Evolutionary conservation across 2,329 filamentous ascomycete genomes (phyloP).

Genomic region (Cadophora malorum): DNA sequence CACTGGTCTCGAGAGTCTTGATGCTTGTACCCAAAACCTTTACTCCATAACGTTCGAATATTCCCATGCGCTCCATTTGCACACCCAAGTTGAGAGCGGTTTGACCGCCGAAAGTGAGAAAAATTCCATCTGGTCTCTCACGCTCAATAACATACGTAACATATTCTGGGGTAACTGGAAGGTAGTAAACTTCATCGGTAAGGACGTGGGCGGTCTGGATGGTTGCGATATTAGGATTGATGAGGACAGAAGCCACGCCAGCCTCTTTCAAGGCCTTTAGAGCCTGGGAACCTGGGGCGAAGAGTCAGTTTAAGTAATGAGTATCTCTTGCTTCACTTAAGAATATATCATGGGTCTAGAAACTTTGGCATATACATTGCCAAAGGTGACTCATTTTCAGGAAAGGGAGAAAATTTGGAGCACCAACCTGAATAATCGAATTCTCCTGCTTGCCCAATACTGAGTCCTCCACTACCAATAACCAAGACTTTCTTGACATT

Average conservation of each 20-base stretch:
- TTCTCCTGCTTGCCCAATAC: constrained; percentile 97
- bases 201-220: constrained; percentile 97
- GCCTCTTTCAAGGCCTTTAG: constrained; percentile 97
- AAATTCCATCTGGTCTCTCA: constrained; percentile 94
- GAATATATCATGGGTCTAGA: not conserved
- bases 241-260: constrained; percentile 86
- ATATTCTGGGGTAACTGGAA: constrained; percentile 97
- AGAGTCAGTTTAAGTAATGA: constrained; percentile 32
- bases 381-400: constrained; percentile 38
- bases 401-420: constrained; percentile 17
- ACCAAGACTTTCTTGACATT: constrained; percentile 97
- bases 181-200: constrained; percentile 97
- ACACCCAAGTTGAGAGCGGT: constrained; percentile 97
- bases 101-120: constrained; percentile 96
- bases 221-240: constrained; percentile 98
- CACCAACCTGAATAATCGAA: constrained; percentile 92
- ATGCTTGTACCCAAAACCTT: constrained; percentile 96
- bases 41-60: constrained; percentile 94
- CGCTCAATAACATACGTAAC: constrained; percentile 97
- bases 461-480: constrained; percentile 92
- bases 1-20: constrained; percentile 89
- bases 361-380: not conserved
- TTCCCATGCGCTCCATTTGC: constrained; percentile 93
- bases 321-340: not conserved
- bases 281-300: constrained; percentile 80